phyloP scores from a whole-genome alignment of 352 stramenopile genomes.

The Globisporangium carolinianum region DNA sequence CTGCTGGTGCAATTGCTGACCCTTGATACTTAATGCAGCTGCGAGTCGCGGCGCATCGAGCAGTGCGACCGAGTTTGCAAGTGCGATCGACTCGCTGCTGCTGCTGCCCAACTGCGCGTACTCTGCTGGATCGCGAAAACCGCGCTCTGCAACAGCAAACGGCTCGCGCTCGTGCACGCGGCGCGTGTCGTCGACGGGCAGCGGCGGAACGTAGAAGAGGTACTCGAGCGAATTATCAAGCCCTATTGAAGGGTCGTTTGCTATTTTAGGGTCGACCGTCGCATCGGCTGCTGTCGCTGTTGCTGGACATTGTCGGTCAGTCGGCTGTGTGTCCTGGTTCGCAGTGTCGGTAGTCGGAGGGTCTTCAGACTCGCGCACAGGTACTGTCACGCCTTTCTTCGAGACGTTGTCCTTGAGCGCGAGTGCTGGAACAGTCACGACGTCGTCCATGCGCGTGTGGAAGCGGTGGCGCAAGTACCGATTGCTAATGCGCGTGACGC shows the following conservation, averaged over 20 bases:
- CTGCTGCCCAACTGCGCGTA: conserved; percentile 46
- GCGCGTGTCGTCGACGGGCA: conserved; percentile 28
- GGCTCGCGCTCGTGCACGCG: conserved; percentile 40
- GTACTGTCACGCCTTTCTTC: conserved; percentile 67
- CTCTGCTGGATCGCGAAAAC: conserved; percentile 48
- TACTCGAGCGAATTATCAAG: conserved; percentile 72
- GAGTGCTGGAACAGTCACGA: conserved; percentile 46
- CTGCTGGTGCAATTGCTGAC: conserved; percentile 12
- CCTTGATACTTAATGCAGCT: conserved; percentile 18
- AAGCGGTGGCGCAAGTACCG: conserved; percentile 85
- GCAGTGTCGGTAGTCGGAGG: no score
- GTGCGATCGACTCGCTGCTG: conserved; percentile 49
- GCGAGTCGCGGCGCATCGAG: conserved; percentile 36
- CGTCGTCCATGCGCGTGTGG: conserved; percentile 72
- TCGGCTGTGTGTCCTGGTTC: no score
- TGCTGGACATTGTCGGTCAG: not conserved
- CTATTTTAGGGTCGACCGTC: conserved; percentile 10
- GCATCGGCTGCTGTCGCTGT: conserved; percentile 1
- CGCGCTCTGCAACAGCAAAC: conserved; percentile 56
- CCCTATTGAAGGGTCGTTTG: no score
- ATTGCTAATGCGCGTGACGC: conserved; percentile 88
- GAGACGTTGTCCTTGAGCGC: conserved; percentile 75
- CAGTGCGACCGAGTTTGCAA: conserved; percentile 71
- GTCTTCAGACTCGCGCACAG: conserved; percentile 16
- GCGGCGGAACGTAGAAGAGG: conserved; percentile 67